phyloP scores from a whole-genome alignment of 805 yeast species.

The Wickerhamomyces rabaulensis region DNA sequence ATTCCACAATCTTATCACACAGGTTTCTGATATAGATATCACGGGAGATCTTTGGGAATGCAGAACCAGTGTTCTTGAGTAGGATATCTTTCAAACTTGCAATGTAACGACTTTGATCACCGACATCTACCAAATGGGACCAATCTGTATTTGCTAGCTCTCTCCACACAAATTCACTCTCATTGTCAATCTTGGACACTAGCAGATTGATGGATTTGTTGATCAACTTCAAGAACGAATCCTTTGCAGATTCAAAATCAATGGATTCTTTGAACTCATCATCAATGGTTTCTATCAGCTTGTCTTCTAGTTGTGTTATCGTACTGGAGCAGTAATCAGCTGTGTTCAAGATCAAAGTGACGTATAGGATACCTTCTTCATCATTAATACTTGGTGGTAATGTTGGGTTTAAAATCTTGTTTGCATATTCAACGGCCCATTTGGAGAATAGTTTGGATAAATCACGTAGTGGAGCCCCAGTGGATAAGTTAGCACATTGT shows the following conservation, averaged over 20 bases:
- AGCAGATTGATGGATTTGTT: conserved; percentile 52
- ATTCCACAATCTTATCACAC: conserved; percentile 71
- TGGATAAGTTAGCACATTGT: conserved; percentile 57
- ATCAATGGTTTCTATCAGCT: conserved; percentile 39
- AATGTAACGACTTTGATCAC: conserved; percentile 69
- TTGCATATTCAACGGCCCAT: conserved; percentile 57
- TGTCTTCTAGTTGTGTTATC: conserved; percentile 68
- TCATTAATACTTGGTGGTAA: conserved; percentile 42
- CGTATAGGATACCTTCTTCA: conserved; percentile 56
- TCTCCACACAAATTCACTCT: conserved; percentile 71
- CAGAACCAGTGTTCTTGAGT: conserved; percentile 38
- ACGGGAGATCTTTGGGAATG: conserved; percentile 56
- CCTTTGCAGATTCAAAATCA: conserved; percentile 50
- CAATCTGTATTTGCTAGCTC: conserved; percentile 78
- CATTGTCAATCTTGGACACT: conserved; percentile 52
- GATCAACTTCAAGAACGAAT: conserved; percentile 51
- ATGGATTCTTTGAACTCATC: conserved; percentile 36
- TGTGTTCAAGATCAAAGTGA: conserved; percentile 75
- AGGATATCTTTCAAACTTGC: conserved; percentile 48
- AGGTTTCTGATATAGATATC: conserved; percentile 68
- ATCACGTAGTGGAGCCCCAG: conserved; percentile 35
- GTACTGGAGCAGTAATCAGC: conserved; percentile 86
- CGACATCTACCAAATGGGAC: conserved; percentile 57
- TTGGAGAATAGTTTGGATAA: conserved; percentile 58
- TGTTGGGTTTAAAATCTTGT: conserved; percentile 42